These are phyloP conservation scores for Penicillium thymicola DNA, from an alignment of 2,329 filamentous ascomycete genomes.

Conservation along the genomic window DNA sequence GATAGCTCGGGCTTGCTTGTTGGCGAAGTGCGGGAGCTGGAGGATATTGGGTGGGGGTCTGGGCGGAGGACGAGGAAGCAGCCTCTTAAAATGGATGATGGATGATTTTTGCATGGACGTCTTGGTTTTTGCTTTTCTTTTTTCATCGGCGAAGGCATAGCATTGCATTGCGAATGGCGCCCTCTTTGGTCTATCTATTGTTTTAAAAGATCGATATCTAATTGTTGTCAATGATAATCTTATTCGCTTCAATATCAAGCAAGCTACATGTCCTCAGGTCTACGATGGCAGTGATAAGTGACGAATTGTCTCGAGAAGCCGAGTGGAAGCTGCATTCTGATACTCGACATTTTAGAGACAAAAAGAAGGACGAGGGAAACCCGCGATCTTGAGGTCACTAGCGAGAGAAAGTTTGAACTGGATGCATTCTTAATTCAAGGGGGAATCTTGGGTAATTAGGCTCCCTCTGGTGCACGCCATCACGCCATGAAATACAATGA, in stretches of 20 bases:
- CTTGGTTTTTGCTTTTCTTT: slow-evolving; percentile 3
- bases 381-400: neutral
- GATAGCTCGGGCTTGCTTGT: slow-evolving; percentile 20
- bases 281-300: neutral
- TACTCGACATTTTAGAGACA: neutral
- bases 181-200: slow-evolving; percentile 2
- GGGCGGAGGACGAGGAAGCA: slow-evolving; percentile 36
- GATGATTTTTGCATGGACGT: slow-evolving; percentile 7
- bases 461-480: slow-evolving; percentile 17
- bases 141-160: slow-evolving; percentile 1
- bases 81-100: slow-evolving; percentile 23
- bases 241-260: neutral
- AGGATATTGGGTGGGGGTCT: slow-evolving; percentile 34
- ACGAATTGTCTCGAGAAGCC: neutral
- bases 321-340: neutral
- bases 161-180: slow-evolving; percentile 23
- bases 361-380: neutral
- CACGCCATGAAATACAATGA: slow-evolving; percentile 15
- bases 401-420: neutral
- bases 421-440: slow-evolving; percentile 17
- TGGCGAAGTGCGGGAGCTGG: slow-evolving; percentile 33
- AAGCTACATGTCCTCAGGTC: neutral
- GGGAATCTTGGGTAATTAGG: slow-evolving; percentile 22
- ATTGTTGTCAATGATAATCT: neutral
- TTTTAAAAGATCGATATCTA: slow-evolving; percentile 2